These are phyloP conservation scores for Trichoderma citrinoviride DNA, from an alignment of 2,329 filamentous ascomycete species.

Conservation along the genomic window DNA sequence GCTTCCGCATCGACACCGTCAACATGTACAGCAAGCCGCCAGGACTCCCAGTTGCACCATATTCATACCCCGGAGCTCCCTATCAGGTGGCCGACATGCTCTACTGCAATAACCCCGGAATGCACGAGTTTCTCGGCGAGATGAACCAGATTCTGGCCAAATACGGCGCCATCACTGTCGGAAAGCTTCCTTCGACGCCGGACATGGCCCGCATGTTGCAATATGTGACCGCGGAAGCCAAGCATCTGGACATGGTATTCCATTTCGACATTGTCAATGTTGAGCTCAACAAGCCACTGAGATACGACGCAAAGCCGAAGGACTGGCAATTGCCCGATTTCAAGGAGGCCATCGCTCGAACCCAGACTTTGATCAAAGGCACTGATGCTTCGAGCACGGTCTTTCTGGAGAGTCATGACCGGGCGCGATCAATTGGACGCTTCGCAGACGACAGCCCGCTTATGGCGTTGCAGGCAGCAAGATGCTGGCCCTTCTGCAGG, in stretches of 20 bases:
- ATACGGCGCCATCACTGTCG: slow-evolving; percentile 68
- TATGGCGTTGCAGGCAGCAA: slow-evolving; percentile 52
- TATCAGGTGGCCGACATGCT: slow-evolving; percentile 55
- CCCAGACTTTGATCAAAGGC: slow-evolving; percentile 51
- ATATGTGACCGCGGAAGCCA: slow-evolving; percentile 57
- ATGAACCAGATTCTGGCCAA: slow-evolving; percentile 60
- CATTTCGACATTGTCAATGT: slow-evolving; percentile 64
- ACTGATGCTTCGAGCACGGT: slow-evolving; percentile 62
- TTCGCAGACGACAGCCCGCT: slow-evolving; percentile 51
- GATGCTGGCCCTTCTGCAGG: slow-evolving; percentile 55
- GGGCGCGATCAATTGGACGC: slow-evolving; percentile 56
- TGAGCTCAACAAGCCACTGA: slow-evolving; percentile 50
- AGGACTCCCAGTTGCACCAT: slow-evolving; percentile 56
- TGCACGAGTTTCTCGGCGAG: slow-evolving; percentile 66
- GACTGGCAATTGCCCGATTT: slow-evolving; percentile 49
- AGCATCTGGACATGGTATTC: slow-evolving; percentile 68
- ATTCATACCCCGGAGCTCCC: slow-evolving; percentile 45
- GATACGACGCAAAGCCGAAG: slow-evolving; percentile 48
- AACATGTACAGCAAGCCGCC: slow-evolving; percentile 68
- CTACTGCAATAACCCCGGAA: slow-evolving; percentile 65
- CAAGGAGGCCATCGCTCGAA: slow-evolving; percentile 47
- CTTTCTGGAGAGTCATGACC: slow-evolving; percentile 66
- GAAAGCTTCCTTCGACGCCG: slow-evolving; percentile 64
- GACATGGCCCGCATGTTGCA: slow-evolving; percentile 55
- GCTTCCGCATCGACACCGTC: slow-evolving; percentile 73